Evolutionary conservation across 495 filamentous ascomycete species (phyloP), one percentile per base, ranked within the genome.

Genomic region (Neurospora sp.): DNA sequence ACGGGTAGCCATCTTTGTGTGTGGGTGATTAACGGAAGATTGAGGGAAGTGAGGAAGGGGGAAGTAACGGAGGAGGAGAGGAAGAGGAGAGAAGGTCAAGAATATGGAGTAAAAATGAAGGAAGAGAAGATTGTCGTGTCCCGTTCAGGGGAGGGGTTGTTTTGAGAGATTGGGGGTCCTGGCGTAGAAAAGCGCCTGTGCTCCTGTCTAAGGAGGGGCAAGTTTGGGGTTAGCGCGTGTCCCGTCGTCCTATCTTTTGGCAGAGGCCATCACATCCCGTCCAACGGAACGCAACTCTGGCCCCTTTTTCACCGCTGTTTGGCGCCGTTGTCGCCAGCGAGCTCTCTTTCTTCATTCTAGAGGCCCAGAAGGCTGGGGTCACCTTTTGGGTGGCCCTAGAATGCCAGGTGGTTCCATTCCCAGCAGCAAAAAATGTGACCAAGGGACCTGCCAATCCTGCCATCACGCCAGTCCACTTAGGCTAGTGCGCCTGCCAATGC

Each of bases 1-100:
- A 82, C 93, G 92, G 75, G 92, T 78, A 78, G 93, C 89, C 96
- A 97, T 98, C 77, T 76, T 90, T 74, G 76, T 37, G 73, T 70
- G 68, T 76, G 73, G 71, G 41, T 71, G 69, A 44, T 16, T 8
- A 35, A 35, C 12, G 53, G 45, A 65, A 42, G 44, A 10, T 38
- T 45, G 70, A 45, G 37, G 14, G 16, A 42, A 73, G 65, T 44
- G 70, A 59, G 74, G 71, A 71, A 69, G 65, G 72, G 75, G 72
- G 70, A 74, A 72, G 41, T 69, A 35, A 17, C 53, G 53, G 53
- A 65, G 53, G 53, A 65, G 53, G 53, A 35, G 53, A 61, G 53
- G 22, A 61, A 31, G 53, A 8, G 48, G 53, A 61, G 53, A 61
- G 53, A 61, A 61, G 53, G 53, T 27, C 53, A 61, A 61, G 53